Base-by-base conservation (phyloP, 495 filamentous ascomycete genomes). In the Trichoderma reesei region DNA sequence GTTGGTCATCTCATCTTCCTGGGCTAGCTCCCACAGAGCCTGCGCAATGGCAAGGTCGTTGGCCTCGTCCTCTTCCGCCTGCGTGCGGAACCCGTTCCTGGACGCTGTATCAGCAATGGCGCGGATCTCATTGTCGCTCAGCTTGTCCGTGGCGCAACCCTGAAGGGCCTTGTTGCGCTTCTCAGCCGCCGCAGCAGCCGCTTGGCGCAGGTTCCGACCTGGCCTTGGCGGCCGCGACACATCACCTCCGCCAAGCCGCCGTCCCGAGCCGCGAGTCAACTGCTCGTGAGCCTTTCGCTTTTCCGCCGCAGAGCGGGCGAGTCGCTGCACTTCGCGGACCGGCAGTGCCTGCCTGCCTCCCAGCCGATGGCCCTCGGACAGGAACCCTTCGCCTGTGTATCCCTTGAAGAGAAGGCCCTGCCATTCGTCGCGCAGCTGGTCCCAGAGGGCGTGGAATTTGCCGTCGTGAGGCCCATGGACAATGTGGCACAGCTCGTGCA, bases 401-500 rank as follows among this genome's bases (percentile, higher is more conserved):
- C 94, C 94, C 73, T 92, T 92, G 59, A 81, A 71, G 18, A 83
- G 67, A 9, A 96, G 82, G 31, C 83, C 81, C 65, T 90, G 83
- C 68, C 95, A 86, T 70, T 97, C 92, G 62, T 91, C 88, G 34
- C 92, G 86, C 8, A 97, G 84, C 66, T 95, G 85, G 64, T 96
- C 87, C 88, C 92, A 96, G 20, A 96, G 76, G 4, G 84, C 85
- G 66, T 96, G 85, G 71, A 97, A 97, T 14, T 88, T 80, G 42
- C 79, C 82, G 64, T 97, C 85, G 70, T 98, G 94, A 0, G 90
- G 90, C 0, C 90, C 90, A 70, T 86, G 83, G 3, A 90, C 82
- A 66, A 88, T 96, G 71, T 98, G 94, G n/a, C 85, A 87, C 1
- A 98, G 84, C 83, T 98, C 94, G 72, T 98, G 94, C 38, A 98